A percentile compares a stretch with the other conserved stretches of the same genome.
These are phyloP conservation scores for Hypoxylon rubiginosum DNA, from an alignment of 2,329 filamentous ascomycete genomes.

Conservation along the genomic window DNA sequence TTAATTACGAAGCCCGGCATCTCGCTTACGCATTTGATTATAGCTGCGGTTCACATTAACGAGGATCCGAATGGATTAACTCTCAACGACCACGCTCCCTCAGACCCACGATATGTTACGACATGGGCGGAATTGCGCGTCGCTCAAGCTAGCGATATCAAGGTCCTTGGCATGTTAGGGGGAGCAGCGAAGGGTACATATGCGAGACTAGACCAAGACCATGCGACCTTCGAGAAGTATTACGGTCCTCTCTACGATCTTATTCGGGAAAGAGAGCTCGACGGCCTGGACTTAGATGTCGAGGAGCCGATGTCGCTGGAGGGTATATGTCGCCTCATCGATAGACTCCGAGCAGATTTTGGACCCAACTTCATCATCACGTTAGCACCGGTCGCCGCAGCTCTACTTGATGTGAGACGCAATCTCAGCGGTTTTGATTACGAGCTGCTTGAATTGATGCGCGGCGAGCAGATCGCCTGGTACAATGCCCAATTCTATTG, in stretches of 20 bases:
- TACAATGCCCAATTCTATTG: slow-evolving; percentile 91
- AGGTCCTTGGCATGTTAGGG: slow-evolving; percentile 84
- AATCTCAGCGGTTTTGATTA: slow-evolving; percentile 84
- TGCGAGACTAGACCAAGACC: slow-evolving; percentile 64
- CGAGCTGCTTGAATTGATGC: slow-evolving; percentile 73
- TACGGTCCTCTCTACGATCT: slow-evolving; percentile 75
- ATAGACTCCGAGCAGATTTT: slow-evolving; percentile 75
- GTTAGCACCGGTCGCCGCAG: slow-evolving; percentile 81
- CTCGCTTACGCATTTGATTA: slow-evolving; percentile 76
- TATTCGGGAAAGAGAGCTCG: slow-evolving; percentile 68
- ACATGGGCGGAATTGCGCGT: slow-evolving; percentile 79
- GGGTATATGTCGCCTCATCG: slow-evolving; percentile 73
- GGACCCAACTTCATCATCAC: slow-evolving; percentile 78
- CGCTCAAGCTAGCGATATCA: slow-evolving; percentile 77
- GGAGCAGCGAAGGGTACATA: slow-evolving; percentile 82
- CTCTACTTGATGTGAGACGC: slow-evolving; percentile 71
- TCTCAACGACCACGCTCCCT: slow-evolving; percentile 79
- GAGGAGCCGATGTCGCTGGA: slow-evolving; percentile 78
- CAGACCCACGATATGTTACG: slow-evolving; percentile 70
- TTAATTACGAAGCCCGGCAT: slow-evolving; percentile 56
- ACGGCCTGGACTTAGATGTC: slow-evolving; percentile 80
- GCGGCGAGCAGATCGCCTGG: slow-evolving; percentile 77
- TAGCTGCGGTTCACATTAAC: slow-evolving; percentile 86
- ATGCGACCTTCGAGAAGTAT: slow-evolving; percentile 74
- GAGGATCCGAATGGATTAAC: slow-evolving; percentile 73